These are phyloP conservation scores for Rubroshorea leprosula DNA, from an alignment of 345 rosid genomes.

Conservation along the genomic window DNA sequence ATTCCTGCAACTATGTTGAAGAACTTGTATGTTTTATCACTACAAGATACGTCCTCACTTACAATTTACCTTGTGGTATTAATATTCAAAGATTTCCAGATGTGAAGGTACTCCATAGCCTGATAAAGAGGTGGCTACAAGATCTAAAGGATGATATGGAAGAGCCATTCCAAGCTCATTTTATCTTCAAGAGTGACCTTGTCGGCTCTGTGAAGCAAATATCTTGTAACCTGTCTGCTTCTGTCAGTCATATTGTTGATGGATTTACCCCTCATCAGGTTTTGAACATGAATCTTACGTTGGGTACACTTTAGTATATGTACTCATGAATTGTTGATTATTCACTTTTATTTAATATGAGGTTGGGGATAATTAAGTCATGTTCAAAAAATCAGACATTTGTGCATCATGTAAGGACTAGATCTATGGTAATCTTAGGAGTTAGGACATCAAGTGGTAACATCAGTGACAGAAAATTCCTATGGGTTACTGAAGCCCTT, in stretches of 20 bases:
- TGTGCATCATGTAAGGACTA: no score
- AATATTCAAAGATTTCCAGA: conserved; percentile 36
- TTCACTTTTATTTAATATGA: no score
- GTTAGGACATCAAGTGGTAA: no score
- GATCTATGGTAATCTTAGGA: no score
- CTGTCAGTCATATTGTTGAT: conserved; percentile 48
- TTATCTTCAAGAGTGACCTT: conserved; percentile 50
- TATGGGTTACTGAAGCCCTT: no score
- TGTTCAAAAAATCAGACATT: no score
- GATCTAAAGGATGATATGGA: conserved; percentile 68
- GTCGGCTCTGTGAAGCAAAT: conserved; percentile 57
- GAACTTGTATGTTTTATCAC: neutral
- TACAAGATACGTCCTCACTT: neutral
- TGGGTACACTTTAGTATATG: neutral
- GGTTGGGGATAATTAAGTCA: no score
- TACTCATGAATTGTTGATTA: neutral
- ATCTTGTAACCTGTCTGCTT: conserved; percentile 51
- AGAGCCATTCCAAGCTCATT: conserved; percentile 56
- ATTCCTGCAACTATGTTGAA: neutral
- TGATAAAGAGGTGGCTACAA: conserved; percentile 72
- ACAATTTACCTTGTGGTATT: neutral
- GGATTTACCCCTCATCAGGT: conserved; percentile 62
- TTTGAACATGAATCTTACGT: conserved; percentile 14
- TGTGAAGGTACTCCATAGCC: conserved; percentile 47
- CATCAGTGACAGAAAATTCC: no score